These are phyloP conservation scores for Bipolaris oryzae DNA, from an alignment of 2,329 filamentous ascomycete species.

Conservation along the genomic window DNA sequence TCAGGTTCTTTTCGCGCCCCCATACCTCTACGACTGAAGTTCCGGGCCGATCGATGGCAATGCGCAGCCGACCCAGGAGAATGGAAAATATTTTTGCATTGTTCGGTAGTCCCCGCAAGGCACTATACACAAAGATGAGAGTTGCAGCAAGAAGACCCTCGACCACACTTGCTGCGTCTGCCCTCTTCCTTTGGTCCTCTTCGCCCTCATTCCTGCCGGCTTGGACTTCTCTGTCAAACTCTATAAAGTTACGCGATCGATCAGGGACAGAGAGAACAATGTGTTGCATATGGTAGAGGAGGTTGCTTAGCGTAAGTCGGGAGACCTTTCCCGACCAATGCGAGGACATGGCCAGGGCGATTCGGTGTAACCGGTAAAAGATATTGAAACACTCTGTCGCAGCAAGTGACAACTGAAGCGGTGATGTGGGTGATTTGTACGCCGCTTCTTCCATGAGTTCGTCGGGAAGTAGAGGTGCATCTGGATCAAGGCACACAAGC, in stretches of 20 bases:
- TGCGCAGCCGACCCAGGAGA: conserved; percentile 3
- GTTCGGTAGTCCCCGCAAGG: conserved; percentile 26
- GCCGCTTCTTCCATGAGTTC: conserved; percentile 29
- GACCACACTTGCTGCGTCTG: conserved; percentile 28
- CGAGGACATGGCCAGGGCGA: conserved; percentile 27
- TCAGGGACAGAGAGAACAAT: conserved; percentile 28
- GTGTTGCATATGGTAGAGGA: conserved; percentile 33
- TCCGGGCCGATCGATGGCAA: conserved; percentile 1
- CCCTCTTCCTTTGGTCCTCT: conserved; percentile 2
- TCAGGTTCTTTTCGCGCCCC: conserved; percentile 23
- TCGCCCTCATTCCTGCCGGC: conserved; percentile 1
- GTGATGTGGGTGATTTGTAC: conserved; percentile 28
- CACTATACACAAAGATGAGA: conserved; percentile 33
- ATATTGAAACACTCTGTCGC: conserved; percentile 35
- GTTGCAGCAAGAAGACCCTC: conserved; percentile 22
- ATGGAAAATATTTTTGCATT: conserved; percentile 27
- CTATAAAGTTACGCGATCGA: conserved; percentile 23
- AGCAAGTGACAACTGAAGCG: conserved; percentile 27
- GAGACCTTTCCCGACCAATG: conserved; percentile 22
- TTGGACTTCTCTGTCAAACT: conserved; percentile 13
- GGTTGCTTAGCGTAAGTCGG: conserved; percentile 24
- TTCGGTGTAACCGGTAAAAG: conserved; percentile 34
- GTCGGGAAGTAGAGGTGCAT: conserved; percentile 26
- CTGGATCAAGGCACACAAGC: conserved; percentile 21
- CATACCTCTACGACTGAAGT: conserved; percentile 6